These are phyloP conservation scores for Geotrichum histeridarum DNA, from an alignment of 1,139 yeast genomes.

Conservation along the genomic window DNA sequence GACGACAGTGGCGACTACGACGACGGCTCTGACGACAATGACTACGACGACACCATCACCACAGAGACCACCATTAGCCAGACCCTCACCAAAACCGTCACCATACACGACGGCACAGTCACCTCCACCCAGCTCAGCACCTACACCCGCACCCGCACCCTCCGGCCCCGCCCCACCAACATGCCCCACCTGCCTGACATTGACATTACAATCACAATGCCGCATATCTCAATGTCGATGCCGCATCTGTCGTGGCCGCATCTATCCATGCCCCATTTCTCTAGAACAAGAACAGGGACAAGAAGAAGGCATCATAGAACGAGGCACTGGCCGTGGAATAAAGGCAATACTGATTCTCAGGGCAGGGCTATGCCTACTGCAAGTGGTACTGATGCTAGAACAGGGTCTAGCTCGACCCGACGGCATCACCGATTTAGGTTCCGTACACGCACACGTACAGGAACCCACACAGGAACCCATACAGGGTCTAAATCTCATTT, in stretches of 20 bases:
- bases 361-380: too few species aligned
- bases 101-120: neutral
- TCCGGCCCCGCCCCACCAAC: neutral
- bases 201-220: neutral
- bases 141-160: neutral
- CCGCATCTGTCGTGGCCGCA: neutral
- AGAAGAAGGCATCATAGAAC: too few species aligned
- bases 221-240: neutral
- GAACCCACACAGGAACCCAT: too few species aligned
- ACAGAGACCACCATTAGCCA: neutral
- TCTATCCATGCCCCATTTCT: too few species aligned
- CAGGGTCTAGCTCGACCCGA: too few species aligned
- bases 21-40: constrained; percentile 3
- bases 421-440: too few species aligned
- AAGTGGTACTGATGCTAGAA: too few species aligned
- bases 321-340: too few species aligned
- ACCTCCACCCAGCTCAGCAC: neutral
- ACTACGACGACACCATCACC: neutral
- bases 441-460: too few species aligned
- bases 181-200: neutral
- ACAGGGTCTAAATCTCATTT: too few species aligned
- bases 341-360: too few species aligned
- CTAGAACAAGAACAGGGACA: too few species aligned
- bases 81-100: neutral
- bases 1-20: neutral